These are phyloP conservation scores for Diplocarpon rosae DNA, from an alignment of 2,329 filamentous ascomycete genomes.

Conservation along the genomic window DNA sequence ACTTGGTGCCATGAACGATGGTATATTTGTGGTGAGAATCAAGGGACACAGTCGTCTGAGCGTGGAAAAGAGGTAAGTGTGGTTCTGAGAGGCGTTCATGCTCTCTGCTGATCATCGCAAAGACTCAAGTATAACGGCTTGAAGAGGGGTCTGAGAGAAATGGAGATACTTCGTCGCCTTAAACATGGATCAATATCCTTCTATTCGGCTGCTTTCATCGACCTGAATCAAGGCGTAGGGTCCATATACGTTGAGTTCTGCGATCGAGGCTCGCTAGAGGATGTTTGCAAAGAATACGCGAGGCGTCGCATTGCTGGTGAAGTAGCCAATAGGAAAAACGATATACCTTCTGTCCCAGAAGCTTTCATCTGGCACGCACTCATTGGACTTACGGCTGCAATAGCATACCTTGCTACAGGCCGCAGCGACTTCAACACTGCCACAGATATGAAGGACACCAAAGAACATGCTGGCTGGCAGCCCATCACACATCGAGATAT, in stretches of 20 bases:
- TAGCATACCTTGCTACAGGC: slow-evolving; percentile 20
- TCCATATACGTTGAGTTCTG: slow-evolving; percentile 25
- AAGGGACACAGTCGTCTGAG: slow-evolving; percentile 6
- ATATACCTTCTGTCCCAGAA: slow-evolving; percentile 11
- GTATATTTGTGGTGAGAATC: slow-evolving; percentile 19
- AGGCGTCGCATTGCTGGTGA: background rate
- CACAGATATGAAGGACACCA: slow-evolving; percentile 1
- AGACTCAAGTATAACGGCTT: slow-evolving; percentile 3
- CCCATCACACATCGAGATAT: slow-evolving; percentile 24
- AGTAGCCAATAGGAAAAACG: background rate
- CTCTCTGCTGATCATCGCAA: background rate
- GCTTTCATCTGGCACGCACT: slow-evolving; percentile 23
- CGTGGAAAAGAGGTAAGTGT: slow-evolving; percentile 11
- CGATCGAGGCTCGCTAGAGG: slow-evolving; percentile 20
- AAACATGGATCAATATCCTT: slow-evolving; percentile 16
- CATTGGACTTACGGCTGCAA: slow-evolving; percentile 20
- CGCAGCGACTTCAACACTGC: slow-evolving; percentile 4
- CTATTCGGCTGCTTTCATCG: slow-evolving; percentile 18
- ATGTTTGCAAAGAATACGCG: slow-evolving; percentile 15
- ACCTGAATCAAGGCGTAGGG: slow-evolving; percentile 1
- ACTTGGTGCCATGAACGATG: slow-evolving; percentile 23
- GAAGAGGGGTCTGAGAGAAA: slow-evolving; percentile 11
- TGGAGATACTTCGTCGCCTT: slow-evolving; percentile 16
- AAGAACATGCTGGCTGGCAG: slow-evolving; percentile 11
- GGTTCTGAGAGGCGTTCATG: background rate